Base-by-base conservation (phyloP, 2,329 filamentous ascomycete species). In the Ophiostoma pallidulum region DNA sequence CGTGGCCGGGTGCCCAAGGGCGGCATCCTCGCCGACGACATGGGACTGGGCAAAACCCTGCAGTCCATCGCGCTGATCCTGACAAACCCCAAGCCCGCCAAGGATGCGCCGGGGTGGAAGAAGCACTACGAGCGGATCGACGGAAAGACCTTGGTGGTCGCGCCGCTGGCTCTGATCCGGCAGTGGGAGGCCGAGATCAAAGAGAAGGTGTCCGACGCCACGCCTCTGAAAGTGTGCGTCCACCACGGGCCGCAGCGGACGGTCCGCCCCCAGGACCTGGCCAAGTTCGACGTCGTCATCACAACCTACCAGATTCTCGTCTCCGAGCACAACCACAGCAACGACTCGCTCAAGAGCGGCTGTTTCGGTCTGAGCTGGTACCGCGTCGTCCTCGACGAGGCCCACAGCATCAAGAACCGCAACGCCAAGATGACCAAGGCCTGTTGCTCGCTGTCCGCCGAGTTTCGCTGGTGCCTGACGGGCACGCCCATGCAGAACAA, bases 401-500 rank as follows among this genome's bases (percentile, higher is more conserved):
- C 92, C 1, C 92, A 98, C 64, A 94, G 86, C 2, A 96, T 98
- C 75, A 98, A 98, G 69, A 98, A 98, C 61, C 83, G 91, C 53
- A 95, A 94, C 56, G 89, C 92, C 19, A 98, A 98, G 66, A 83
- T 87, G 35, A 95, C 91, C 2, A 89, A 95, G 62, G 90, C 92
- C 2, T 92, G 86, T 55, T 98, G 83, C 61, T 86, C 86, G 2
- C 67, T 98, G 28, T 74, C 83, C 26, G 82, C 87, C 18, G 84
- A 92, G 62, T 97, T 95, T 59, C 77, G 92, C 51, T 98, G 92
- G 92, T 97, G 92, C 60, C 68, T 98, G 52, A 95, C 90, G 0
- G 92, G 92, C 45, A 98, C 92, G 2, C 92, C 92, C 0, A 89
- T 98, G 83, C 92, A 98, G 62, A 98, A 98, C 66, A 97, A 95